phyloP scores from a whole-genome alignment of 129 eudicot species.

The sunflower (Helianthus annuus) region HanXRQr2.0-SUNRISE NC_035440.2:85121355-85121854 shows the following conservation, averaged over 20 bases:
- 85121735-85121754: no score
- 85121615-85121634: no score
- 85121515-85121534: slow-evolving; percentile 10
- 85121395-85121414: neutral
- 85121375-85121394: slow-evolving; percentile 10
- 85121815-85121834: no score
- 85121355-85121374: neutral
- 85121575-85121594: neutral
- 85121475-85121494: slow-evolving; percentile 62
- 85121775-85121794: no score
- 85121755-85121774: no score
- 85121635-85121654: no score
- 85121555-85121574: neutral
- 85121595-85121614: neutral
- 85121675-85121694: no score
- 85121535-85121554: neutral
- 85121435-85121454: slow-evolving; percentile 52
- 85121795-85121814: no score
- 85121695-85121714: no score
- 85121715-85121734: no score
- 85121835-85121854: no score
- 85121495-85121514: slow-evolving; percentile 27
- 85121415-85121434: slow-evolving; percentile 54
- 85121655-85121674: no score
- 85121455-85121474: slow-evolving; percentile 72